Conservation (phyloP, 2,329 filamentous ascomycete species). For the Lithohypha guttulata region DNA sequence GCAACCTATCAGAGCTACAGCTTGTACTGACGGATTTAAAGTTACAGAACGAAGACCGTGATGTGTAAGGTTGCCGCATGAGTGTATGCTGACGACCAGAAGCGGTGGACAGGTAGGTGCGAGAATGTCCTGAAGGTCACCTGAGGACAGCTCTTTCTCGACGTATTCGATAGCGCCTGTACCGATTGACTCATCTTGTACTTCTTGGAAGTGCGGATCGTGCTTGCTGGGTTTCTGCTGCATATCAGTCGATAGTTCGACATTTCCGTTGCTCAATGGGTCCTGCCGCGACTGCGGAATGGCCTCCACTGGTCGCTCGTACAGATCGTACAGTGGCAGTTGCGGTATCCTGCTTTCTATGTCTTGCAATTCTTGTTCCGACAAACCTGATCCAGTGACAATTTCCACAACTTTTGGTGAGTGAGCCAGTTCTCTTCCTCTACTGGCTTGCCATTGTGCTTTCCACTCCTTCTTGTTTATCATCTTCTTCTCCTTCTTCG, state of each 20-base stretch:
- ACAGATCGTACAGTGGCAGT: not conserved
- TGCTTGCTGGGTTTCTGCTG: not conserved
- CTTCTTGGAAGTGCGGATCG: not conserved
- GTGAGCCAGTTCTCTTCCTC: not conserved
- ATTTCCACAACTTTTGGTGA: not conserved
- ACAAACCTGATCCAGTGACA: not conserved
- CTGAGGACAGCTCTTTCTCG: slow-evolving; percentile 35
- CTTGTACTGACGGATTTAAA: slow-evolving; percentile 70
- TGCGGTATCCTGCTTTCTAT: not conserved
- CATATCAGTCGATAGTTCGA: not conserved
- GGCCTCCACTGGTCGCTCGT: not conserved
- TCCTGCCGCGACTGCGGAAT: too few species aligned
- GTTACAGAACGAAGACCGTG: slow-evolving; percentile 80
- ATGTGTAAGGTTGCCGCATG: slow-evolving; percentile 94
- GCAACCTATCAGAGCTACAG: slow-evolving; percentile 93
- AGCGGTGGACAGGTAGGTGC: slow-evolving; percentile 24
- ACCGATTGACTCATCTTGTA: not conserved
- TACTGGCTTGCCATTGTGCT: slow-evolving; percentile 4
- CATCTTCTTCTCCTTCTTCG: slow-evolving; percentile 60
- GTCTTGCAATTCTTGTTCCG: slow-evolving; percentile 3
- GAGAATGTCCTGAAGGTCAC: slow-evolving; percentile 28
- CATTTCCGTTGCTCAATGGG: too few species aligned
- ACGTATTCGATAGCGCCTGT: slow-evolving; percentile 33
- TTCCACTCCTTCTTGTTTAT: slow-evolving; percentile 62
- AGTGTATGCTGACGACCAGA: slow-evolving; percentile 92